Conservation (phyloP, 2,329 filamentous ascomycete genomes). For the Aspergillus amoenus region DNA sequence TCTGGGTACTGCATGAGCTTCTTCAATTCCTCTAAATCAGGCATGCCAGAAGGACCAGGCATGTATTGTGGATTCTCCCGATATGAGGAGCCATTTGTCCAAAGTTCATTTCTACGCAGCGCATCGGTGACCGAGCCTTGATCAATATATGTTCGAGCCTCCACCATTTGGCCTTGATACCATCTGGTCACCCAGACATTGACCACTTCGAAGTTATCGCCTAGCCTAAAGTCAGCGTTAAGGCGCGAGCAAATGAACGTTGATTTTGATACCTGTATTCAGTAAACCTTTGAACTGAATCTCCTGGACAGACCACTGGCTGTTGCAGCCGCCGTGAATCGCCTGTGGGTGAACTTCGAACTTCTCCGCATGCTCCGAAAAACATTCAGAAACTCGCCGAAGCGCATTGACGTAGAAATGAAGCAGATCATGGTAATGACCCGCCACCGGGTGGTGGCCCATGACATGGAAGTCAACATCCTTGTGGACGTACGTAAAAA, state of each 20-base stretch:
- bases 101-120: slow-evolving; percentile 33
- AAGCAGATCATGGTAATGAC: slow-evolving; percentile 31
- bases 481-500: slow-evolving; percentile 35
- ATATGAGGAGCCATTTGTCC: slow-evolving; percentile 32
- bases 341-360: slow-evolving; percentile 31
- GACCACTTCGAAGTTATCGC: slow-evolving; percentile 30
- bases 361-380: slow-evolving; percentile 28
- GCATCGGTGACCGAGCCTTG: slow-evolving; percentile 28
- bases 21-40: slow-evolving; percentile 27
- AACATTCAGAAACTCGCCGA: slow-evolving; percentile 28
- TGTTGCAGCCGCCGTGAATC: slow-evolving; percentile 34
- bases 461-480: slow-evolving; percentile 34
- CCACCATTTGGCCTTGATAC: slow-evolving; percentile 32
- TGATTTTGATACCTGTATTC: slow-evolving; percentile 30
- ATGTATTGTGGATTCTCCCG: slow-evolving; percentile 31
- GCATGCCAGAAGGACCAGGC: slow-evolving; percentile 35
- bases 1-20: slow-evolving; percentile 28
- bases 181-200: slow-evolving; percentile 37
- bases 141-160: slow-evolving; percentile 35
- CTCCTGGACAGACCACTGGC: slow-evolving; percentile 34
- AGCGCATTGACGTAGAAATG: slow-evolving; percentile 37
- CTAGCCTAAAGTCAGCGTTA: slow-evolving; percentile 12
- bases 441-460: slow-evolving; percentile 34
- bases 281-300: slow-evolving; percentile 31
- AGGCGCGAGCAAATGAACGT: neutral